Percentiles rank a stretch among this genome's conserved stretches.
Conservation (phyloP, 78 protist genomes). For the Dictyostelium citrinum region DNA sequence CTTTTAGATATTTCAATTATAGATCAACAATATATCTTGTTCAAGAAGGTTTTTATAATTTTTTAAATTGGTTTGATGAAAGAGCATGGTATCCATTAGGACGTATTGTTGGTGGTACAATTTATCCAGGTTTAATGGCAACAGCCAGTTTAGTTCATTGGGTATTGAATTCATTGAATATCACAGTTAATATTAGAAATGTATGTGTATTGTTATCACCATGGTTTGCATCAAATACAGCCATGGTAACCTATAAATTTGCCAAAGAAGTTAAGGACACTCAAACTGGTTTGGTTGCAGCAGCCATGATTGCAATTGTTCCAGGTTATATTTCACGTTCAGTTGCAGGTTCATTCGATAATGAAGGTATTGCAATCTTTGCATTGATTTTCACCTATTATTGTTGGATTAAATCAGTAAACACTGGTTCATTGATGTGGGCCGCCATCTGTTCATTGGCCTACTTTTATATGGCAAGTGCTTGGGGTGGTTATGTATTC, state of each 20-base stretch:
- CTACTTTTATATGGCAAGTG: conserved; percentile 95
- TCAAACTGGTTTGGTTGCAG: conserved; percentile 94
- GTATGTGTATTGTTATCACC: conserved; percentile 98
- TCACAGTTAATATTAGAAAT: conserved; percentile 91
- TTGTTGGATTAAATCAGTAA: conserved; percentile 92
- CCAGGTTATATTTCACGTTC: conserved; percentile 98
- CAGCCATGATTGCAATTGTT: conserved; percentile 92
- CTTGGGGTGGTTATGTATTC: conserved; percentile 99
- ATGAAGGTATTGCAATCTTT: conserved; percentile 98
- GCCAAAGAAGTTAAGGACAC: conserved; percentile 71
- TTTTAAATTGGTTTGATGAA: conserved; percentile 98
- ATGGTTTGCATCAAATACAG: conserved; percentile 91
- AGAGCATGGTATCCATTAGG: conserved; percentile 99
- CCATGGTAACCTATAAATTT: conserved; percentile 85
- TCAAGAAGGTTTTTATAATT: conserved; percentile 89
- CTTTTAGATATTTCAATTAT: conserved; percentile 89
- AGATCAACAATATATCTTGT: conserved; percentile 96
- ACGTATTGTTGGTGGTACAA: conserved; percentile 97
- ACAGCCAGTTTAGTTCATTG: conserved; percentile 93
- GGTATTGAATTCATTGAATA: conserved; percentile 80
- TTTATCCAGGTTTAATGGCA: conserved; percentile 98
- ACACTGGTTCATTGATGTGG: conserved; percentile 88
- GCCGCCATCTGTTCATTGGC: conserved; percentile 82
- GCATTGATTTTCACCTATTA: conserved; percentile 94
- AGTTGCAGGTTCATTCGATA: conserved; percentile 99